Base-by-base conservation (phyloP, 306 rosid genomes). In the Erythrophleum fordii region DNA sequence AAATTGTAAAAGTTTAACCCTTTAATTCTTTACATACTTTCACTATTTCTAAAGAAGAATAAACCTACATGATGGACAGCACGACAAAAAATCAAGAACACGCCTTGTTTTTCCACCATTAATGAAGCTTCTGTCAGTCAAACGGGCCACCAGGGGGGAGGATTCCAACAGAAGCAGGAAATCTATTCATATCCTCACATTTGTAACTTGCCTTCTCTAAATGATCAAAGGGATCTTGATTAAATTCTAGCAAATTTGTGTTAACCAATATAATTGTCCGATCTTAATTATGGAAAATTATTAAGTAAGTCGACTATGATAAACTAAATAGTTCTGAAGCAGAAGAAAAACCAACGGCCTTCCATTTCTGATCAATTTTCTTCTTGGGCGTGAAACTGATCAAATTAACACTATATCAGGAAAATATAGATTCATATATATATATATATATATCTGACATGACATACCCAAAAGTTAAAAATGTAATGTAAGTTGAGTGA, bases 171-270 rank as follows among this genome's bases (percentile, higher is more conserved):
- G 64, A 56, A 56, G 64, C 29, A 56, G 11, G 29, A 56, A 41
- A 11, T 41, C 4, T 20, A 9, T 74, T 59, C 56, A 26, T 41
- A 29, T 26, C 31, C 17, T 69, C 28, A 29, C 35, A 79, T 37
- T 42, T 67, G 8, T 37, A 49, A 11, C 12, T 68, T 68, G 20
- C 52, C 20, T 48, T 68, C 34, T 23, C 22, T 48, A 20, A 51
- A 78, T 80, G 75, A 26, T 42, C 0, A 58, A 80, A 80, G 16
- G 23, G 59, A 73, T 22, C 12, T 11, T 2, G 52, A 16, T 11
- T 37, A 39, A 37, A 73, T 34, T 64, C 51, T 42, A 44, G 25
- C 9, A 37, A 23, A 58, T 22, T 53, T 17, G 62, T 64, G 49
- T 60, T 37, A 17, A n/a, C n/a, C n/a, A n/a, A n/a, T n/a, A n/a